Conservation (phyloP, 768 basidiomycete genomes). For the Lyophyllum semitale region DNA sequence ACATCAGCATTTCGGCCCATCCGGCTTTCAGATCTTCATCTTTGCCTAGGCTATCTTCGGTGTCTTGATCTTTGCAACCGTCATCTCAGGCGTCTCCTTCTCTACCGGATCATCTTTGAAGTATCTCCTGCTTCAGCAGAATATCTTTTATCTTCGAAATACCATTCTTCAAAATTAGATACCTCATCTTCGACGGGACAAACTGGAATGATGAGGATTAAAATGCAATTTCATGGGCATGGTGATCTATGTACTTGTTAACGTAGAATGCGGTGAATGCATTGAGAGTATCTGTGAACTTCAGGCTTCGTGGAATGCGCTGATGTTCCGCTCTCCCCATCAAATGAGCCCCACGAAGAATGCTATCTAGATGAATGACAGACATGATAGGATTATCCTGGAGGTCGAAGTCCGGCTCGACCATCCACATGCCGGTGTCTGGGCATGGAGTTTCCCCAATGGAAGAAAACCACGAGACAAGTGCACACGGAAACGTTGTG, state of each 20-base stretch:
- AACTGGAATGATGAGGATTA: not conserved
- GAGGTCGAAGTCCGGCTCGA: not conserved
- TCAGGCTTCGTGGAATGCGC: not conserved
- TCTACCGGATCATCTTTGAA: not conserved
- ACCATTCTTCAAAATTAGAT: not conserved
- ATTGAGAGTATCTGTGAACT: not conserved
- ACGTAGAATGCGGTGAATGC: not conserved
- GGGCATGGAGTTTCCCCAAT: not conserved
- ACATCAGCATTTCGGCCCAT: not conserved
- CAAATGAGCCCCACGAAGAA: not conserved
- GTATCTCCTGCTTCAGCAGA: not conserved
- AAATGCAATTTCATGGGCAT: not conserved
- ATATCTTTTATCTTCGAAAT: not conserved
- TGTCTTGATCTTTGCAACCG: not conserved
- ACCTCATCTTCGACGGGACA: too few species aligned
- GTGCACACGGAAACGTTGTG: conserved; percentile 9
- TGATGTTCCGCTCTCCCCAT: not conserved
- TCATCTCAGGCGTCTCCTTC: not conserved
- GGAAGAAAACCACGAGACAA: conserved; percentile 4
- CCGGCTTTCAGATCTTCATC: too few species aligned
- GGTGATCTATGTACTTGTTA: not conserved
- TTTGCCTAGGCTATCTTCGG: too few species aligned
- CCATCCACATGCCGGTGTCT: not conserved
- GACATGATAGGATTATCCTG: not conserved
- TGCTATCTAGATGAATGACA: not conserved